These are phyloP conservation scores for Pelargonium myrrhifolium DNA, from an alignment of 441 rosid species.

Conservation along the genomic window DNA sequence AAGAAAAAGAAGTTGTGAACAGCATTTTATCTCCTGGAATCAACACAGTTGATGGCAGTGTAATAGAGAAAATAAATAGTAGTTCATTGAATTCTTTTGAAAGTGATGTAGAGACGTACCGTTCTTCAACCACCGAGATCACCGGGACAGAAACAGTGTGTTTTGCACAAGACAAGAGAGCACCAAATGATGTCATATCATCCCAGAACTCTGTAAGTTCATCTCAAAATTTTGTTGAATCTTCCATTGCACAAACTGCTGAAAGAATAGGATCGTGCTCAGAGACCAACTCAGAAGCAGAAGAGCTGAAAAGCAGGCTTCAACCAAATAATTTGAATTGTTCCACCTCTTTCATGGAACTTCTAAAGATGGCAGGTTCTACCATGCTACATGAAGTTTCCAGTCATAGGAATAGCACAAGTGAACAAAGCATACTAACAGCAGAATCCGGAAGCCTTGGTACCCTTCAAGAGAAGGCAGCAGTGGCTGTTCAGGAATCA, in stretches of 20 bases:
- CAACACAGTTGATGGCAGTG: constrained; percentile 13
- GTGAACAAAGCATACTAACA: constrained; percentile 23
- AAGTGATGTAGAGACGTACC: constrained; percentile 22
- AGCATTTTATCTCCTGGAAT: constrained; percentile 38
- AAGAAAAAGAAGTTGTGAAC: constrained; percentile 43
- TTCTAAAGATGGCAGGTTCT: constrained; percentile 38
- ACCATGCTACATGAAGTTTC: constrained; percentile 25
- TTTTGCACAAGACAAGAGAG: constrained; percentile 21
- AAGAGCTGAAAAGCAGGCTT: constrained; percentile 22
- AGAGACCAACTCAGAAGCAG: constrained; percentile 41
- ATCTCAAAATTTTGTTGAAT: neutral
- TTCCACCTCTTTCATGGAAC: constrained; percentile 46
- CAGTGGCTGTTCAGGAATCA: constrained; percentile 18
- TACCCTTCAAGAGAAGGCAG: constrained; percentile 22
- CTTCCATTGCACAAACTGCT: constrained; percentile 8
- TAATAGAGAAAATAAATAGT: constrained; percentile 18
- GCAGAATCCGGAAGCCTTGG: constrained; percentile 24
- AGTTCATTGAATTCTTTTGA: constrained; percentile 21
- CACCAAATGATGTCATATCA: constrained; percentile 10
- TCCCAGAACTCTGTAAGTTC: neutral
- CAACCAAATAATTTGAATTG: constrained; percentile 20
- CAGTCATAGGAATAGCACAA: constrained; percentile 17
- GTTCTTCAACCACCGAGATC: constrained; percentile 29
- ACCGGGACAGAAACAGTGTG: constrained; percentile 15
- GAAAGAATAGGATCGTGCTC: constrained; percentile 40